These are phyloP conservation scores for Pythium graminicola DNA, from an alignment of 352 stramenopile genomes.

Conservation along the genomic window DNA sequence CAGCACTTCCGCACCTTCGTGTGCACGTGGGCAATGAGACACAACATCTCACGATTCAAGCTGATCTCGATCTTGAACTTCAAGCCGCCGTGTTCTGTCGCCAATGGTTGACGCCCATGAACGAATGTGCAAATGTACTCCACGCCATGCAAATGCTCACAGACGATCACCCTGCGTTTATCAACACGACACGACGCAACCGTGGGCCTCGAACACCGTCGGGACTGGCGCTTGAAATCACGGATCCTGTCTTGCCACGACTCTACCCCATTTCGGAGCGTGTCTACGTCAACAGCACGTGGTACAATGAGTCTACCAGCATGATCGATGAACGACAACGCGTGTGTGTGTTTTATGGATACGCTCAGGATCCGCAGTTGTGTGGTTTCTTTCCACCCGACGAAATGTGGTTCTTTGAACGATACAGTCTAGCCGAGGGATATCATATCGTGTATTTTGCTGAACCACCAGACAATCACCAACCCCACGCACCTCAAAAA, in stretches of 20 bases:
- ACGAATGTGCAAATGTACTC: constrained; percentile 32
- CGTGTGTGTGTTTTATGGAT: constrained; percentile 33
- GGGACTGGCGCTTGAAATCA: constrained; percentile 20
- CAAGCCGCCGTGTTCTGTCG: constrained; percentile 38
- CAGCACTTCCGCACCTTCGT: not conserved
- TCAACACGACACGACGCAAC: too few relatives aligned
- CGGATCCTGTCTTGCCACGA: constrained; percentile 20
- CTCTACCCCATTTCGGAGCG: constrained; percentile 35
- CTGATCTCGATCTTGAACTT: constrained; percentile 29
- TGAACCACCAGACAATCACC: constrained; percentile 13
- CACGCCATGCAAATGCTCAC: constrained; percentile 21
- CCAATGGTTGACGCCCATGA: constrained; percentile 15
- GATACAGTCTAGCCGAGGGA: constrained; percentile 16
- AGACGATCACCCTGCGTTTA: constrained; percentile 14
- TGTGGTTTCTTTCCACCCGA: constrained; percentile 19
- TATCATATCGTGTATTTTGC: constrained; percentile 42
- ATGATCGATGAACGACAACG: constrained; percentile 10
- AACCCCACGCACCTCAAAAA: not conserved
- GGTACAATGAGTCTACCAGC: constrained; percentile 7
- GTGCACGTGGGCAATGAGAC: not conserved
- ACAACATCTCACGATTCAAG: not conserved
- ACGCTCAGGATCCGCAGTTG: constrained; percentile 23
- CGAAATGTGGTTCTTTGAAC: constrained; percentile 31
- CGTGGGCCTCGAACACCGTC: not conserved
- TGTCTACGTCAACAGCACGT: constrained; percentile 40